A percentile compares a stretch with the other conserved stretches of the same genome.
Evolutionary conservation across 768 basidiomycete species (phyloP).

Genomic region (Mycena vitilis): DNA sequence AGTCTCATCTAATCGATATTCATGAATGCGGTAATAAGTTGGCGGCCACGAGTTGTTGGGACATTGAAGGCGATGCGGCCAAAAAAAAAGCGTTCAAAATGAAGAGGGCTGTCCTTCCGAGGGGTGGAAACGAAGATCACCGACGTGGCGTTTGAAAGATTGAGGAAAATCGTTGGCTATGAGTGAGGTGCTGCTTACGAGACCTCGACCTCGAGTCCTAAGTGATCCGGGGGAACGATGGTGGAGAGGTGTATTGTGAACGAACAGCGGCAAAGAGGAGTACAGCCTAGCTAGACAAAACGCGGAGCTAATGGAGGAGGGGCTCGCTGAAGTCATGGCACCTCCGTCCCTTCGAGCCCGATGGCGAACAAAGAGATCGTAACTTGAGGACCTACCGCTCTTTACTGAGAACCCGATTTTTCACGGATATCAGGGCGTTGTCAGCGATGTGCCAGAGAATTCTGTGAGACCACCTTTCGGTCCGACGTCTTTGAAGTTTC

Average conservation of each 20-base stretch:
- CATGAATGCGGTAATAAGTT: constrained; percentile 16
- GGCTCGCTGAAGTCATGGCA: not conserved
- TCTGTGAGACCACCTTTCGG: not conserved
- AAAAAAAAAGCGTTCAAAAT: constrained; percentile 20
- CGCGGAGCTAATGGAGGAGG: constrained; percentile 7
- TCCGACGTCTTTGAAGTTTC: constrained; percentile 11
- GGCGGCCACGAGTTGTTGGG: constrained; percentile 29
- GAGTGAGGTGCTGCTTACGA: constrained; percentile 5
- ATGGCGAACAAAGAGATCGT: constrained; percentile 6
- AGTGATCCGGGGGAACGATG: constrained; percentile 27
- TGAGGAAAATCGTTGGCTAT: constrained; percentile 16
- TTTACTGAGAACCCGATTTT: constrained; percentile 20
- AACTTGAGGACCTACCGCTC: constrained; percentile 23
- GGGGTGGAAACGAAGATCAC: not conserved
- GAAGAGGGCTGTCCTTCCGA: constrained; percentile 14
- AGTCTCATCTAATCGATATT: constrained; percentile 17
- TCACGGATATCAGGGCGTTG: constrained; percentile 6
- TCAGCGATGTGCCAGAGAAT: not conserved
- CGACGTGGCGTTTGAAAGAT: constrained; percentile 14
- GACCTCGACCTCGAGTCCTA: constrained; percentile 16
- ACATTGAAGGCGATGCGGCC: constrained; percentile 28
- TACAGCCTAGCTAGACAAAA: constrained; percentile 3
- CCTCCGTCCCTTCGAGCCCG: constrained; percentile 7
- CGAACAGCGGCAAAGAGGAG: constrained; percentile 23
- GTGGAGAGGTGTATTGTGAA: constrained; percentile 9